Percentiles rank a stretch among this genome's conserved stretches.
These are phyloP conservation scores for Colletotrichum gigasporum DNA, from an alignment of 2,329 filamentous ascomycete genomes.

Conservation along the genomic window DNA sequence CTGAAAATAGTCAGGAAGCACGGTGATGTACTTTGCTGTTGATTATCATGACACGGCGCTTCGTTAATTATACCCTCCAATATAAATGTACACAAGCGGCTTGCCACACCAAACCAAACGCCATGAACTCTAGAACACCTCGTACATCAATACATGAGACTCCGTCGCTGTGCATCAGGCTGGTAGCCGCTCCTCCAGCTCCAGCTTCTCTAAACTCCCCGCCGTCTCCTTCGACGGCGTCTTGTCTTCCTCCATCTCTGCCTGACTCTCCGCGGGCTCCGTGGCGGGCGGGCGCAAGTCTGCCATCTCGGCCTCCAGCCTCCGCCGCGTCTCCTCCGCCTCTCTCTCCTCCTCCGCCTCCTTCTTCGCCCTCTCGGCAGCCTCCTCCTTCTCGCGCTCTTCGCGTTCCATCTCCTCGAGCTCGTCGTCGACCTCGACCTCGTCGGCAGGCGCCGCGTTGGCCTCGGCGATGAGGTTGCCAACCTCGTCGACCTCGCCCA, in stretches of 20 bases:
- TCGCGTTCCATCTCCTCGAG: slow-evolving; percentile 77
- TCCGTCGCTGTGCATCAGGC: slow-evolving; percentile 25
- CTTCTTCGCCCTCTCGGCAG: slow-evolving; percentile 48
- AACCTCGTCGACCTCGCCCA: slow-evolving; percentile 85
- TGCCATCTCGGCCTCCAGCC: slow-evolving; percentile 54
- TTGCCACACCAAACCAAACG: slow-evolving; percentile 14
- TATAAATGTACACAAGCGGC: slow-evolving; percentile 1
- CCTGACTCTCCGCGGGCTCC: slow-evolving; percentile 34
- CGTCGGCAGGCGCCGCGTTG: slow-evolving; percentile 69
- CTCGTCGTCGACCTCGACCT: slow-evolving; percentile 88
- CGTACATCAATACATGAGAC: background rate
- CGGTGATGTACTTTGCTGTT: background rate
- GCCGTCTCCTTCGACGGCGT: slow-evolving; percentile 41
- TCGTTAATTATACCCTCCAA: slow-evolving; percentile 15
- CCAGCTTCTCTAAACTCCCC: slow-evolving; percentile 47
- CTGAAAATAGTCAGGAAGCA: slow-evolving; percentile 20
- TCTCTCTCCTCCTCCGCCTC: slow-evolving; percentile 52
- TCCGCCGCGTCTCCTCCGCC: slow-evolving; percentile 57
- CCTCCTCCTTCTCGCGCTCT: slow-evolving; percentile 62
- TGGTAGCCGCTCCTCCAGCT: slow-evolving; percentile 43
- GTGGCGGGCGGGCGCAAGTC: slow-evolving; percentile 5
- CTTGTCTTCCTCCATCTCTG: slow-evolving; percentile 39
- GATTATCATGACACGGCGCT: slow-evolving; percentile 11
- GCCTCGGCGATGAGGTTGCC: slow-evolving; percentile 77
- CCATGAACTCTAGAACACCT: background rate